A percentile compares a stretch with the other conserved stretches of the same genome.
These are phyloP conservation scores for Schizochytrium sp. DNA, from an alignment of 108 stramenopile species.

Conservation along the genomic window DNA sequence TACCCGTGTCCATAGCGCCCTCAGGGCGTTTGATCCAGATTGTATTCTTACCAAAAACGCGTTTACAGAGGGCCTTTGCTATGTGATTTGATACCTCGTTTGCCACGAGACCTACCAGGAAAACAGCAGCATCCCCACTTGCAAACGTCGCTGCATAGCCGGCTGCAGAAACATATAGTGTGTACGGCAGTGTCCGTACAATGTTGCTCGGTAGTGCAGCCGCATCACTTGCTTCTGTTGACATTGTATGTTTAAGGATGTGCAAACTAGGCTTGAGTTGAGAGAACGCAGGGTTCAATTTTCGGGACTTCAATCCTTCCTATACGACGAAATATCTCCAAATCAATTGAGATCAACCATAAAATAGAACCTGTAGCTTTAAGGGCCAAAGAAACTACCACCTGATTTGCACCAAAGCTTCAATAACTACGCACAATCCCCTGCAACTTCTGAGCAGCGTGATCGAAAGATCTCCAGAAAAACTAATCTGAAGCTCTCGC, in stretches of 20 bases:
- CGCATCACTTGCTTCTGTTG: constrained; percentile 50
- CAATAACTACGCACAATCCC: no score
- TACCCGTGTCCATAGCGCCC: constrained; percentile 59
- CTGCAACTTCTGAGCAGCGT: no score
- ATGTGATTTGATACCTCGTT: constrained; percentile 25
- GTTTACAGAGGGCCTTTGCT: constrained; percentile 5
- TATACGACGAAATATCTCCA: no score
- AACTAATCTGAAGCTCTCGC: no score
- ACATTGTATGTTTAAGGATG: not conserved
- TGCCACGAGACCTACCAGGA: constrained; percentile 3
- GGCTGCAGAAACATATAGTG: constrained; percentile 10
- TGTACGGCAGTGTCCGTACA: constrained; percentile 52
- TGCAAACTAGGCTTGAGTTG: no score
- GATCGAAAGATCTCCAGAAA: no score
- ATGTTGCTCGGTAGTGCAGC: constrained; percentile 28
- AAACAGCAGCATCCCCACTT: not conserved
- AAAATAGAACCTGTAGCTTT: no score
- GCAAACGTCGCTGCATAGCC: constrained; percentile 44
- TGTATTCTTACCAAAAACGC: not conserved
- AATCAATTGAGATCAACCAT: no score
- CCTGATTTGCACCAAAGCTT: no score
- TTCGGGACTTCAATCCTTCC: no score
- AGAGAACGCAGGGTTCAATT: no score
- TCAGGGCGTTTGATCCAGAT: constrained; percentile 10
- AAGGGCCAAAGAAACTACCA: no score